Base-by-base conservation (phyloP, 176 grass and related monocot species). In the Triticum urartu region DNA sequence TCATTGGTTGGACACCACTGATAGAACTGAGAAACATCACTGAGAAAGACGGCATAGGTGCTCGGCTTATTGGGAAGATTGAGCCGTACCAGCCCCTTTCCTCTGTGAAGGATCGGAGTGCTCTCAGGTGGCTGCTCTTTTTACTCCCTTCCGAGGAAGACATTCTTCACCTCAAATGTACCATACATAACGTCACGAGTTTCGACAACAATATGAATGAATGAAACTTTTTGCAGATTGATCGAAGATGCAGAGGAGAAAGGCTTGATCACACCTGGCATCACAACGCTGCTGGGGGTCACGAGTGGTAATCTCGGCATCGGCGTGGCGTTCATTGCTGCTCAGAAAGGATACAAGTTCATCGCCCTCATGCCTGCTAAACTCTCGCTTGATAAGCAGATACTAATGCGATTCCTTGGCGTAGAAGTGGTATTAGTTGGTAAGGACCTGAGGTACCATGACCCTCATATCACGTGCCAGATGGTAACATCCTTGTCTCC, bases 221-320 rank as follows among this genome's bases (percentile, higher is more conserved):
- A 74, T 72, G 38, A 42, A 4, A 89, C 79, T 43, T 72, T 82
- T 42, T 73, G 50, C 43, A 98, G 93, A 85, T 89, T 98, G 93
- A 98, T 98, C n/a, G 88, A 95, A 88, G 95, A 98, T 93, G 91
- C 91, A 47, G 91, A 98, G 84, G 91, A 98, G 84, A 95, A 90
- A 86, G 90, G 79, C 35, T 79, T 98, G 43, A 93, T 95, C 78
- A 79, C 77, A 81, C 89, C 95, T 89, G 95, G 84, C 50, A 79
- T 82, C 76, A 95, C 89, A 73, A 94, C 89, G 18, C 83, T 95
- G 17, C 77, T 91, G 32, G 91, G 84, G 12, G 56, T 87, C 25
- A 98, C 86, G 13, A 95, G 95, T 43, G 90, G 95, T 65, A 95
- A 94, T 89, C 81, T 94, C 9, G 91, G 91, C 34, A 95, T 95